Evolutionary conservation across 805 yeast species (phyloP).

Genomic region (Schizosaccharomyces lindneri): DNA sequence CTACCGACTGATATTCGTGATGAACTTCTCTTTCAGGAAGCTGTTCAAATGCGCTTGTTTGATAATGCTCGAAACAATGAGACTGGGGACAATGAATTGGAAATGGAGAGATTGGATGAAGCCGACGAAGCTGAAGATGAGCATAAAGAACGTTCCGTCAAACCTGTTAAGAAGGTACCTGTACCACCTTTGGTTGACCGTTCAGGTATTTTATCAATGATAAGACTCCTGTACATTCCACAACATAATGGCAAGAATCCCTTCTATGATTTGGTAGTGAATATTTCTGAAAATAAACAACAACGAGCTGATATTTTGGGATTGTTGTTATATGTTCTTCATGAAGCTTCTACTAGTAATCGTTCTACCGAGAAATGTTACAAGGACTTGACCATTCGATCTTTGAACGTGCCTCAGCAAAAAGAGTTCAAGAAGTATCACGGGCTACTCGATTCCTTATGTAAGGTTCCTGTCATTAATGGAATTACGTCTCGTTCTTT

Average conservation of each 20-base stretch:
- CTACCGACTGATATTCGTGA: constrained; percentile 39
- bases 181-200: constrained; percentile 47
- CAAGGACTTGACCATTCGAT: constrained; percentile 2
- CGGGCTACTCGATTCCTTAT: constrained; percentile 3
- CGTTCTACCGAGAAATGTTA: constrained; percentile 27
- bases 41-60: constrained; percentile 9
- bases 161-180: constrained; percentile 19
- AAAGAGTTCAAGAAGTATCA: constrained; percentile 8
- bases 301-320: constrained; percentile 53
- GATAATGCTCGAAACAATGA: constrained; percentile 7
- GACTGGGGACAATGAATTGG: constrained; percentile 10
- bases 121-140: constrained; percentile 7
- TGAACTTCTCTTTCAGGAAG: constrained; percentile 13
- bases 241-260: constrained; percentile 35
- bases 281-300: constrained; percentile 51
- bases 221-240: constrained; percentile 50
- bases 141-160: constrained; percentile 7
- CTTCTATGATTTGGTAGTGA: constrained; percentile 38
- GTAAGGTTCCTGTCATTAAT: neutral
- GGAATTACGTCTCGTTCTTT: constrained; percentile 36
- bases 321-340: constrained; percentile 37
- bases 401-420: constrained; percentile 30
- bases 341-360: constrained; percentile 47
- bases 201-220: constrained; percentile 45
- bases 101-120: neutral